Evolutionary conservation across 345 rosid genomes (phyloP).

Genomic region (Ricinus communis): DNA sequence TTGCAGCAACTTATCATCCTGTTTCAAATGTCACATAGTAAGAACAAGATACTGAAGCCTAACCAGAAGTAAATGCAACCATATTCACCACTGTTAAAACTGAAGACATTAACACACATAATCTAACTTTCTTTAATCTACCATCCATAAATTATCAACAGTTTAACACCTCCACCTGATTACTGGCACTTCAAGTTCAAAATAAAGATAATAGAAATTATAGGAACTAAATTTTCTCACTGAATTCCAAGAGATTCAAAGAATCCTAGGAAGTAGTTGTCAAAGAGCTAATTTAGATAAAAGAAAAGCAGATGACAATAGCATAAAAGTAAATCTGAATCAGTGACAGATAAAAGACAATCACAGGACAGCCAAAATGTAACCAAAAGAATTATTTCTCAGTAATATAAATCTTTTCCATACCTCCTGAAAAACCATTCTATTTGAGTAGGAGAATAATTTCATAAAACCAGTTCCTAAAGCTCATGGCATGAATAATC

Average conservation of each 20-base stretch:
- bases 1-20: conserved; percentile 47
- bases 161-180: not conserved
- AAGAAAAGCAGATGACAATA: too few species aligned
- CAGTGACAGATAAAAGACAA: too few species aligned
- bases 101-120: not conserved
- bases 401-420: not conserved
- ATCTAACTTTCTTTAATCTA: not conserved
- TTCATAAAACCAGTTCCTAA: not conserved
- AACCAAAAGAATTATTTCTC: not conserved
- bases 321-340: too few species aligned
- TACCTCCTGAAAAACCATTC: not conserved
- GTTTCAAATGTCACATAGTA: conserved; percentile 33
- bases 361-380: not conserved
- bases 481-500: not conserved
- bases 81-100: not conserved
- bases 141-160: not conserved
- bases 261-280: too few species aligned
- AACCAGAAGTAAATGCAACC: not conserved
- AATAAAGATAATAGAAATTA: not conserved
- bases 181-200: not conserved
- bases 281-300: too few species aligned
- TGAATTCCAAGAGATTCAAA: too few species aligned
- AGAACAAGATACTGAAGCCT: conserved; percentile 13
- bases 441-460: not conserved
- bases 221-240: not conserved